These are phyloP conservation scores for Mycena galericulata DNA, from an alignment of 768 basidiomycete species.

Conservation along the genomic window DNA sequence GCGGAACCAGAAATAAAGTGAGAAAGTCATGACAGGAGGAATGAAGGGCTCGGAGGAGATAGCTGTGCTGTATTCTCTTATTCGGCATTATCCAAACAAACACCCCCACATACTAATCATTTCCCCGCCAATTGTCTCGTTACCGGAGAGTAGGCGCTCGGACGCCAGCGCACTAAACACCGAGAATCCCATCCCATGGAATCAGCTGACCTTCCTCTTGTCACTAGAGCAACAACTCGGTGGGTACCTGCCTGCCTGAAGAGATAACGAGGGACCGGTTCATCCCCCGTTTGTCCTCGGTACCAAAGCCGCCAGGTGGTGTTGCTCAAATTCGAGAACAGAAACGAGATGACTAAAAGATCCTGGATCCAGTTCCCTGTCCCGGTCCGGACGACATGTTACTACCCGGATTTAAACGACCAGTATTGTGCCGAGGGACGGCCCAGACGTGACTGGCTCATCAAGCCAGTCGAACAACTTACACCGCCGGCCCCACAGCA, in stretches of 20 bases:
- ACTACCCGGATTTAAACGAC: constrained; percentile 1
- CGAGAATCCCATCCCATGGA: constrained; percentile 17
- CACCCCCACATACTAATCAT: constrained; percentile 11
- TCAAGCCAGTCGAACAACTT: not conserved
- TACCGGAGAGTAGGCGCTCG: not conserved
- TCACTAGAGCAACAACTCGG: too few relatives aligned
- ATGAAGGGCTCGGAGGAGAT: constrained; percentile 7
- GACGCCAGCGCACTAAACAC: not conserved
- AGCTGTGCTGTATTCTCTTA: not conserved
- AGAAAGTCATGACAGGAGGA: not conserved
- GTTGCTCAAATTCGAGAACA: not conserved
- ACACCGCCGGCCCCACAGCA: constrained; percentile 6
- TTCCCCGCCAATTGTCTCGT: not conserved
- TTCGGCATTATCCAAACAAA: too few relatives aligned
- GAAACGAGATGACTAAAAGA: not conserved
- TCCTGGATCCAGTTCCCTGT: constrained; percentile 1
- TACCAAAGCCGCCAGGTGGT: not conserved
- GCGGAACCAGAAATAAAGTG: not conserved
- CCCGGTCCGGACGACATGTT: not conserved
- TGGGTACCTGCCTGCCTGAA: not conserved
- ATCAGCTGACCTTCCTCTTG: too few relatives aligned
- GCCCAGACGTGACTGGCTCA: not conserved
- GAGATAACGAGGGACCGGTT: not conserved
- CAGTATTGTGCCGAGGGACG: not conserved
- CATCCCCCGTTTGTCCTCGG: not conserved